These are phyloP conservation scores for Pharnaceum exiguum DNA, from an alignment of 148 eudicot species.

Conservation along the genomic window DNA sequence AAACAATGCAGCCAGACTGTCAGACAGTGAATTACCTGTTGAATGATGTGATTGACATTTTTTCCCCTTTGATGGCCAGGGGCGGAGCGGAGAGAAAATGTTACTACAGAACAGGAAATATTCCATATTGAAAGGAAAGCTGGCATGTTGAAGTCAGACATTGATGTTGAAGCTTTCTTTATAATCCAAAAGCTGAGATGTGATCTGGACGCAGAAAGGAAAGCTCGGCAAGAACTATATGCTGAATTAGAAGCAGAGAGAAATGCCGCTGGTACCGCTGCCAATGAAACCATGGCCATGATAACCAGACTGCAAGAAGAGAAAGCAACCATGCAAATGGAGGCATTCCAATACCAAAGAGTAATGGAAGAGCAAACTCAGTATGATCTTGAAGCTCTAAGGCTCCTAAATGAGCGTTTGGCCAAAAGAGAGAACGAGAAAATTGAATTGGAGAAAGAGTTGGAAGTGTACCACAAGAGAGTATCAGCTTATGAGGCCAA, in stretches of 20 bases:
- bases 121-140: conserved; percentile 30
- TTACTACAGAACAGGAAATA: conserved; percentile 8
- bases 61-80: conserved; percentile 20
- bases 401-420: conserved; percentile 58
- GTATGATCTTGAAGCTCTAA: conserved; percentile 77
- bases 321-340: conserved; percentile 79
- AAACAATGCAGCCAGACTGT: neutral
- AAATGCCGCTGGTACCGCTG: conserved; percentile 65
- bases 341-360: conserved; percentile 76
- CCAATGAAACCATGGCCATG: conserved; percentile 83
- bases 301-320: conserved; percentile 80
- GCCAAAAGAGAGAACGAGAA: conserved; percentile 63
- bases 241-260: conserved; percentile 72
- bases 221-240: conserved; percentile 46
- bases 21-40: neutral
- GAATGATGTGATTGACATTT: conserved; percentile 8
- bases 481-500: conserved; percentile 41
- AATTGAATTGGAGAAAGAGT: conserved; percentile 51
- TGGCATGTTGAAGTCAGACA: conserved; percentile 32
- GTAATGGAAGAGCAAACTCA: conserved; percentile 87
- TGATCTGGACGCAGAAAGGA: conserved; percentile 47
- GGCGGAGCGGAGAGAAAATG: conserved; percentile 21
- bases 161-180: conserved; percentile 22
- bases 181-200: conserved; percentile 42
- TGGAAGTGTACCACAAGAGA: conserved; percentile 46